Evolutionary conservation across 192 early-diverging fungal species (phyloP), one percentile per base, ranked within the genome.

Genomic region (Lunasporangiospora selenospora): DNA sequence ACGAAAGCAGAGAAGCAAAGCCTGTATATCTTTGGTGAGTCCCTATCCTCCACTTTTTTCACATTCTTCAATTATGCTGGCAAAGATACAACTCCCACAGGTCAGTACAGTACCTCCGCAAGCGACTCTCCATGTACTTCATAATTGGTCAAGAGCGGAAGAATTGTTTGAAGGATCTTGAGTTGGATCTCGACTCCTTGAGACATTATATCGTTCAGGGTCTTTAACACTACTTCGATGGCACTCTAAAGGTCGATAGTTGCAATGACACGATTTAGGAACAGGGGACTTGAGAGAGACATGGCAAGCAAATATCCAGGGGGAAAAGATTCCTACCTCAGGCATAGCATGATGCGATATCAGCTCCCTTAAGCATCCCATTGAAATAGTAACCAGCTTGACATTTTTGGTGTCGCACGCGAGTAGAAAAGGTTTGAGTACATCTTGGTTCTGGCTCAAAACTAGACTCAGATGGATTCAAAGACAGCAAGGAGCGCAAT

Each of bases 141-240:
- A 59, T 98, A 98, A 52, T 91, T 89, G 13, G 87, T 91, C 12
- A 96, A 80, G 26, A 99, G 80, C 4, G 97, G 95, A 29, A 96
- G 62, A 9, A 99, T 80, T 11, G 91, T 94, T 65, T 99, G 97
- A 38, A 99, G 76, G 13, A 95, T 87, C 58, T 96, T 98, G 36
- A 99, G 77, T 67, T 99, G 97, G 23, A 95, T 86, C 30, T 98
- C 96, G 9, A 90, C 80, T 18, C 87, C 85, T 52, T 86, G 83
- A 2, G 76, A 69, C 44, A 87, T 81, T 23, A 90, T 85, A 38
- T 92, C 82, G 29, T 85, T 89, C 29, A 96, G 78, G 3, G 88
- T 86, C 41, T 85, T 76, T 27, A 97, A 57, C 12, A 92, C 79
- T 13, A 80, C 83, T 41, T 82, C 64, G 18, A 93, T 78, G 4